Percentiles rank a stretch among this genome's conserved stretches.
Conservation (phyloP, 2,329 filamentous ascomycete species). For the Colletotrichum spaethianum region DNA sequence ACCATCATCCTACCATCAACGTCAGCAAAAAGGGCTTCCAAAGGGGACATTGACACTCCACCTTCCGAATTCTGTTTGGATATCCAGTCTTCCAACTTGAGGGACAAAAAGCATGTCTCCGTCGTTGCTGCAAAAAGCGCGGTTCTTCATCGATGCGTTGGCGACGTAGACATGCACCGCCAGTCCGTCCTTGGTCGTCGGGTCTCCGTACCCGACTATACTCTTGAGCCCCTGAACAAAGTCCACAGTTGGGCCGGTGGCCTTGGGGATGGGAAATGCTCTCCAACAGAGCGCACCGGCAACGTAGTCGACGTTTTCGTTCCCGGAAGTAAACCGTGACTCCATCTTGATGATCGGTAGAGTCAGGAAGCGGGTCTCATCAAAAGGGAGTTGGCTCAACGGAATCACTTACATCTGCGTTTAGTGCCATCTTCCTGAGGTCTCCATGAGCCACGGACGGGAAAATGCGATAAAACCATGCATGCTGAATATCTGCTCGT, state of each 20-base stretch:
- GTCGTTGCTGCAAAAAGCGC: slow-evolving; percentile 68
- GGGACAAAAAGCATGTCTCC: slow-evolving; percentile 76
- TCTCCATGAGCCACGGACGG: slow-evolving; percentile 47
- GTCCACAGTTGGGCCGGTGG: slow-evolving; percentile 50
- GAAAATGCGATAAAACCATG: slow-evolving; percentile 51
- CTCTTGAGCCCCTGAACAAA: slow-evolving; percentile 65
- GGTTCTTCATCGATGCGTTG: slow-evolving; percentile 60
- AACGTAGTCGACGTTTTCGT: slow-evolving; percentile 55
- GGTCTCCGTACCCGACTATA: slow-evolving; percentile 64
- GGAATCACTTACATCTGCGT: slow-evolving; percentile 33
- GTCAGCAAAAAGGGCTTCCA: slow-evolving; percentile 26
- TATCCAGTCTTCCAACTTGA: slow-evolving; percentile 73
- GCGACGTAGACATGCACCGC: slow-evolving; percentile 64
- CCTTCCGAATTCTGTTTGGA: slow-evolving; percentile 77
- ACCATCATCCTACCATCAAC: slow-evolving; percentile 55
- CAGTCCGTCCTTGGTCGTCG: slow-evolving; percentile 64
- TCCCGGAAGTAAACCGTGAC: slow-evolving; percentile 56
- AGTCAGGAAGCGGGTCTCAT: not conserved
- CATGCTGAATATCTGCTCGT: slow-evolving; percentile 41
- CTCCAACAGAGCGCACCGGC: slow-evolving; percentile 59
- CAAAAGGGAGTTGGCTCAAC: slow-evolving; percentile 11
- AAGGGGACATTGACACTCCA: slow-evolving; percentile 43
- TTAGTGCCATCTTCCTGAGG: slow-evolving; percentile 32
- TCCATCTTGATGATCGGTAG: slow-evolving; percentile 38
- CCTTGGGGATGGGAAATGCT: slow-evolving; percentile 49